Evolutionary conservation across 805 yeast species (phyloP).

Genomic region (Kodamaea jinghongensis): DNA sequence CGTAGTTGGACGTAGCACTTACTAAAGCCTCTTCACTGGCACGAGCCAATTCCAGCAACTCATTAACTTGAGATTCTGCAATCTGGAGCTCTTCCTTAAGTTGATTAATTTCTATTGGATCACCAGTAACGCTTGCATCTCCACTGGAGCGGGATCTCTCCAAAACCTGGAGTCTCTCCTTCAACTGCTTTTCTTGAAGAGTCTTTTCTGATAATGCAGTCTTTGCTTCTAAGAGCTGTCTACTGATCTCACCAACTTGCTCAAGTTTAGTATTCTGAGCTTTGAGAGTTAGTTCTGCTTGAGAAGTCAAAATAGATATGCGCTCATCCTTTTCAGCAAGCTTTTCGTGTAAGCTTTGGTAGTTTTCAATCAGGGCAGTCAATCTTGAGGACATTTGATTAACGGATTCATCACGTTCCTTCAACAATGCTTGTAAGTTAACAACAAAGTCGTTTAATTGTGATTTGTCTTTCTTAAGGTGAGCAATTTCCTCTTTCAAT

Average conservation of each 20-base stretch:
- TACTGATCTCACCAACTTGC: constrained; percentile 54
- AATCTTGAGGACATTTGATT: constrained; percentile 50
- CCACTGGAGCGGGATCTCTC: no score
- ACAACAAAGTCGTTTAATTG: constrained; percentile 55
- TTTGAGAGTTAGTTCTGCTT: constrained; percentile 52
- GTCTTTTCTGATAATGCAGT: constrained; percentile 44
- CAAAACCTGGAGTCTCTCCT: constrained; percentile 9
- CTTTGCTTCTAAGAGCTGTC: constrained; percentile 41
- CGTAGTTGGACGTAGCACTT: constrained; percentile 54
- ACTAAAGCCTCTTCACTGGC: constrained; percentile 66
- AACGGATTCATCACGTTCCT: constrained; percentile 57
- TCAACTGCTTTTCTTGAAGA: constrained; percentile 36
- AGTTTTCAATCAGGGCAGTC: constrained; percentile 45
- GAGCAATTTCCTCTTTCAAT: constrained; percentile 50
- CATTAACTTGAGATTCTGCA: constrained; percentile 49
- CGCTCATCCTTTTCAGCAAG: constrained; percentile 54
- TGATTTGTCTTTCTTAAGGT: constrained; percentile 55
- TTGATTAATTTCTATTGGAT: constrained; percentile 36
- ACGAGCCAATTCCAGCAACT: constrained; percentile 55
- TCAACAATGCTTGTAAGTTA: constrained; percentile 58
- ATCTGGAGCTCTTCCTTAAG: constrained; percentile 54
- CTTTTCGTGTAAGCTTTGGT: constrained; percentile 44
- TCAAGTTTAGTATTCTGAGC: constrained; percentile 52
- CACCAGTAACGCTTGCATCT: background rate
- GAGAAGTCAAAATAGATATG: constrained; percentile 50